Percentiles rank a stretch among this genome's conserved stretches.
These are phyloP conservation scores for Microbotryum violaceum DNA, from an alignment of 1,284 basidiomycete species.

Conservation along the genomic window DNA sequence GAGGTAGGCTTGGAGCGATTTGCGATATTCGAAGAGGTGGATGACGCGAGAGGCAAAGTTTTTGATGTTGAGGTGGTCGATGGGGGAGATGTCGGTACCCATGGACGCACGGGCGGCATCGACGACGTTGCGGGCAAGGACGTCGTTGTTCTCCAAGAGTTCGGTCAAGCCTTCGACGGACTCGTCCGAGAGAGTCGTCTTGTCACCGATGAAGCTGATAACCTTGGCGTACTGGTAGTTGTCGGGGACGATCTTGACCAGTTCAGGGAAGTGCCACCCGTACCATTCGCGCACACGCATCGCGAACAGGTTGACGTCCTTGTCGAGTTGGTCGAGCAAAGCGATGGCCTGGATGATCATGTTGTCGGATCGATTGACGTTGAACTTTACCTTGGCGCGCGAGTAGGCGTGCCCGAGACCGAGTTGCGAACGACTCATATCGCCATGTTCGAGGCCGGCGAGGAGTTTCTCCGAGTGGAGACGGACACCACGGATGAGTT, in stretches of 20 bases:
- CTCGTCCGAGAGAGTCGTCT: slow-evolving; percentile 58
- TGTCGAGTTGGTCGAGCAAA: slow-evolving; percentile 96
- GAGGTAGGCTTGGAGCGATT: slow-evolving; percentile 88
- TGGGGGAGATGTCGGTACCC: slow-evolving; percentile 85
- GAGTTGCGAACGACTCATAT: slow-evolving; percentile 87
- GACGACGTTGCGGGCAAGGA: slow-evolving; percentile 83
- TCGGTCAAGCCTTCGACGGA: slow-evolving; percentile 67
- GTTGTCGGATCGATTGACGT: slow-evolving; percentile 98
- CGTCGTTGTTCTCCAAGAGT: slow-evolving; percentile 78
- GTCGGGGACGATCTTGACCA: slow-evolving; percentile 87
- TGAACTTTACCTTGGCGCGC: slow-evolving; percentile 97
- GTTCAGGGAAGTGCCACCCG: slow-evolving; percentile 99
- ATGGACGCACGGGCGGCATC: slow-evolving; percentile 91
- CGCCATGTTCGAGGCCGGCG: slow-evolving; percentile 73
- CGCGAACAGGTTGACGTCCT: slow-evolving; percentile 97
- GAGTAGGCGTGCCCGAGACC: slow-evolving; percentile 98
- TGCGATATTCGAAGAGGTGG: slow-evolving; percentile 84
- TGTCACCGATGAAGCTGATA: slow-evolving; percentile 83
- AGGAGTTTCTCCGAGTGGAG: slow-evolving; percentile 87
- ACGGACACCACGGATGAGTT: slow-evolving; percentile 88
- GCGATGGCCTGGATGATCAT: slow-evolving; percentile 99
- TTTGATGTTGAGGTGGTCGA: slow-evolving; percentile 94
- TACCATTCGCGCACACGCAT: slow-evolving; percentile 99
- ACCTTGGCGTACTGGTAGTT: slow-evolving; percentile 90
- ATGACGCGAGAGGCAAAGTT: slow-evolving; percentile 90